phyloP scores from a whole-genome alignment of 2,329 filamentous ascomycete species.

The Diaporthe longicolla region DNA sequence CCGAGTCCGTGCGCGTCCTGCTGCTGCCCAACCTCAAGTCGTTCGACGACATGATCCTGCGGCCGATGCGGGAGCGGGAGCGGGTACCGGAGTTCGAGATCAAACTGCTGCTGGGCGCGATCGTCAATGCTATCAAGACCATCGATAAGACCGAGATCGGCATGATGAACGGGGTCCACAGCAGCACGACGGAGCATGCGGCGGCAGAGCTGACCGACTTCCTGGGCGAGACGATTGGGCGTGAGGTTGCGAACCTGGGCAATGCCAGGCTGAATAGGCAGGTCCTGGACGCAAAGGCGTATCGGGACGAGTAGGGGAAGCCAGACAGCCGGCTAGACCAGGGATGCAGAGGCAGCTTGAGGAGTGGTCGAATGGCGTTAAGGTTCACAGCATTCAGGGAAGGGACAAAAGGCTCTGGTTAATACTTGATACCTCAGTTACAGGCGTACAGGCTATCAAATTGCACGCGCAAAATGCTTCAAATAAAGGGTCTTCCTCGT shows the following conservation, averaged over 20 bases:
- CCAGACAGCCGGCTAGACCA: slow-evolving; percentile 9
- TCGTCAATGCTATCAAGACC: slow-evolving; percentile 66
- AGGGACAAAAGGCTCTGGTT: slow-evolving; percentile 30
- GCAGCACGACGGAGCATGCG: slow-evolving; percentile 55
- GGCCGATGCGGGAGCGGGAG: slow-evolving; percentile 66
- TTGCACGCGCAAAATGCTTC: slow-evolving; percentile 35
- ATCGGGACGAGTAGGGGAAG: slow-evolving; percentile 59
- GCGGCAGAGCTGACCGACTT: slow-evolving; percentile 66
- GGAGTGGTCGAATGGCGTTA: slow-evolving; percentile 35
- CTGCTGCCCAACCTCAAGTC: slow-evolving; percentile 69
- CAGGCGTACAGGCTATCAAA: slow-evolving; percentile 45
- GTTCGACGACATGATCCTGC: slow-evolving; percentile 67
- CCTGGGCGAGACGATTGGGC: slow-evolving; percentile 68
- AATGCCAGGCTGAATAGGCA: slow-evolving; percentile 64
- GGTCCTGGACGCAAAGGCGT: slow-evolving; percentile 66
- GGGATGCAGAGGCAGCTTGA: slow-evolving; percentile 48
- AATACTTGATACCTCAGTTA: slow-evolving; percentile 38
- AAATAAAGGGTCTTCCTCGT: not conserved
- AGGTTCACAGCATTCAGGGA: slow-evolving; percentile 41
- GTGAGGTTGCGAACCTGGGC: slow-evolving; percentile 60
- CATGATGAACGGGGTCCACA: slow-evolving; percentile 58
- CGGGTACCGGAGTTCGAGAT: slow-evolving; percentile 62
- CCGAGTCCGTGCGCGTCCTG: slow-evolving; percentile 70
- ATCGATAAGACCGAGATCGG: slow-evolving; percentile 54
- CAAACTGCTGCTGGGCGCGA: slow-evolving; percentile 69